Evolutionary conservation across 768 basidiomycete species (phyloP).

Genomic region (Paxillus ammoniavirescens): DNA sequence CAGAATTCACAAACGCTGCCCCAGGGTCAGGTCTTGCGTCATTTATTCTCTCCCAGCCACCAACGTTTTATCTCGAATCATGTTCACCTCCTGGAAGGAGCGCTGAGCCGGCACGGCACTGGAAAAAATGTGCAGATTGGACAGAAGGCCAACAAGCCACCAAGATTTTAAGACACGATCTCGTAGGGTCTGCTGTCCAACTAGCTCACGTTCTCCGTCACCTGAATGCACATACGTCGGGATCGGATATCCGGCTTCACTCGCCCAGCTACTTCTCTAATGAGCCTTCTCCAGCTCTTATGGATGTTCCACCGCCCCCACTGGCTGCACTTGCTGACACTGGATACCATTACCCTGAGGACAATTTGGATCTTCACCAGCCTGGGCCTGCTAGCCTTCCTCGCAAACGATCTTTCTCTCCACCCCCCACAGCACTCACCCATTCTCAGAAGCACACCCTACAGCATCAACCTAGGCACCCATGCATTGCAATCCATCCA

Average conservation of each 20-base stretch:
- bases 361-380: constrained; percentile 16
- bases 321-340: constrained; percentile 30
- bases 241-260: constrained; percentile 35
- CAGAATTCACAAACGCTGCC: constrained; percentile 52
- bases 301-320: constrained; percentile 43
- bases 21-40: constrained; percentile 59
- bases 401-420: constrained; percentile 33
- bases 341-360: constrained; percentile 28
- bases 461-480: constrained; percentile 11
- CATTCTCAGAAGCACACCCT: constrained; percentile 9
- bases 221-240: constrained; percentile 34
- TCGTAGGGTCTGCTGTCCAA: constrained; percentile 63
- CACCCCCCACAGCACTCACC: constrained; percentile 11
- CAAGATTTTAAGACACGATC: constrained; percentile 58
- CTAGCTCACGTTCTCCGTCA: constrained; percentile 54
- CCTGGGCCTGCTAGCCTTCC: constrained; percentile 16
- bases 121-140: constrained; percentile 74
- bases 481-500: constrained; percentile 8
- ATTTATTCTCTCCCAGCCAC: constrained; percentile 65
- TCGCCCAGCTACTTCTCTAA: constrained; percentile 36
- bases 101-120: constrained; percentile 37
- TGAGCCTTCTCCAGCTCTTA: constrained; percentile 27
- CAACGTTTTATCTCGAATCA: constrained; percentile 66
- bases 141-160: constrained; percentile 73
- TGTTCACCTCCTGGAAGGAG: constrained; percentile 31